Base-by-base conservation (phyloP, 331 rosid genomes). In the Prunus yedoensis region DNA sequence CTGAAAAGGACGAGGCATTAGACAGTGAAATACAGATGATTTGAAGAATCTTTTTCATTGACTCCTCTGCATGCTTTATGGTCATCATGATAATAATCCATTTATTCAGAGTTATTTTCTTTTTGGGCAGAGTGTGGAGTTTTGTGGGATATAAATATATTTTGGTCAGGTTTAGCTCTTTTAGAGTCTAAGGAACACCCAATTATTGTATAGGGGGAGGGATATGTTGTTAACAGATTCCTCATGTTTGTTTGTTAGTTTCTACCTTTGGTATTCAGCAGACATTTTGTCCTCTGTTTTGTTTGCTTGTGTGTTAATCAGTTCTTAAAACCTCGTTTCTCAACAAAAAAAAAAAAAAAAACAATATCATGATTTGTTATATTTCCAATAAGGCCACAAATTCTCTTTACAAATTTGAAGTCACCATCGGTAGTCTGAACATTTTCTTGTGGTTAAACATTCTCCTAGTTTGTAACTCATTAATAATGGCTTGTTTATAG, bases 401-500 rank as follows among this genome's bases (percentile, higher is more conserved):
- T 77, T 63, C 73, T 77, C 25, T 35, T 11, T 3, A 14, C 38
- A 28, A 71, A 58, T 30, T 50, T 66, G 27, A 58, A 46, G 32
- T 54, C 35, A 27, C 35, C 38, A 27, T 64, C 10, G 38, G 49
- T 83, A 30, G 57, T 64, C 71, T 74, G 58, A 51, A 72, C 18
- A 49, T 60, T 30, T 35, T 78, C 46, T 73, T 63, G 68, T 72
- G 74, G 77, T 74, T 68, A 66, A 83, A 58, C 56, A 15, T 27
- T 46, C 53, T 74, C 53, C 62, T 21, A 74, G 76, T 78, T n/a
- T 28, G 79, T 84, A 56, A 87, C 79, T 74, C 56, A 67, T 64
- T 68, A n/a, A 27, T 79, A 53, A 66, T 78, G 65, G 68, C 64
- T 13, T 75, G 57, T 76, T 68, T 68, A 71, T 85, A 95, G 99